Conservation (phyloP, 306 rosid genomes). For the Acmispon strigosus region DNA sequence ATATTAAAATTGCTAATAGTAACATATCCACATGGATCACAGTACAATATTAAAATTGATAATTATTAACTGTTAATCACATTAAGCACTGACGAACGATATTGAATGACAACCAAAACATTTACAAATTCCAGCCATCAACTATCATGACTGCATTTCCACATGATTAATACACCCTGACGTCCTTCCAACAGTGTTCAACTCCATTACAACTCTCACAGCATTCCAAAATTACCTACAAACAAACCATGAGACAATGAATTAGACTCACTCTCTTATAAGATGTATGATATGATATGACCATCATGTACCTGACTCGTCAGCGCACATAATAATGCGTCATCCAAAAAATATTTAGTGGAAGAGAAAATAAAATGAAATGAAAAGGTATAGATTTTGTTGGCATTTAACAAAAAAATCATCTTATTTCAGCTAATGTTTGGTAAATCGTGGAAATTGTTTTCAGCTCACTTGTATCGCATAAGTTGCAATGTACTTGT, state of each 20-base stretch:
- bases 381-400: not conserved
- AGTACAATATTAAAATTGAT: not conserved
- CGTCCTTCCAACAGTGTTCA: not conserved
- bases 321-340: not conserved
- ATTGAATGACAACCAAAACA: not conserved
- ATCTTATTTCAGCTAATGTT: not conserved
- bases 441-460: not conserved
- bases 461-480: not conserved
- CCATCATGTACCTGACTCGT: not conserved
- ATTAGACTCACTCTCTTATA: not conserved
- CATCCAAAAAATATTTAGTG: not conserved
- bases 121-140: not conserved
- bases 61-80: not conserved
- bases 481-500: not conserved
- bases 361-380: not conserved
- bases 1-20: not conserved
- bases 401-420: not conserved
- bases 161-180: not conserved
- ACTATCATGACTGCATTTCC: not conserved
- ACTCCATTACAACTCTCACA: not conserved
- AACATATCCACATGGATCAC: not conserved
- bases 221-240: conserved; percentile 20
- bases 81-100: not conserved
- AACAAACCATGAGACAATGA: not conserved
- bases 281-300: not conserved